Evolutionary conservation across 108 stramenopile genomes (phyloP).

Genomic region (Fragilaria crotonensis): DNA sequence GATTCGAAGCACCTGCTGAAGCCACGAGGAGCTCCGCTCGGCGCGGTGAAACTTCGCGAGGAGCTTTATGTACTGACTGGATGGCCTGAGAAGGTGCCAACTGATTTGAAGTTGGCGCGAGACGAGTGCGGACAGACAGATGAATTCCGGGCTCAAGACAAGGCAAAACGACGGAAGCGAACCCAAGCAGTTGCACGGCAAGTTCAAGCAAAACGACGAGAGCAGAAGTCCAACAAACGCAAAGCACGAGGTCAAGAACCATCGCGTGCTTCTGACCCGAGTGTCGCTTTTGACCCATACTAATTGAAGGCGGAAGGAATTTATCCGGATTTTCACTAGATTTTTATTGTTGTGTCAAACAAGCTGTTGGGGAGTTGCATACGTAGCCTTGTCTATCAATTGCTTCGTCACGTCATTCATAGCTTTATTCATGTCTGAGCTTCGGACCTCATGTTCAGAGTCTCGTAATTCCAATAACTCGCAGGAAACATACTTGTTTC

Average conservation of each 20-base stretch:
- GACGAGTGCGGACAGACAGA: conserved; percentile 58
- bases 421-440: conserved; percentile 8
- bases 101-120: conserved; percentile 61
- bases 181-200: conserved; percentile 32
- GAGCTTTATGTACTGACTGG: conserved; percentile 66
- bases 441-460: not conserved
- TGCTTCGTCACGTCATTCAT: conserved; percentile 40
- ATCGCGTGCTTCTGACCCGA: not conserved
- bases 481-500: conserved; percentile 27
- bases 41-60: conserved; percentile 72
- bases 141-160: conserved; percentile 48
- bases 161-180: conserved; percentile 64
- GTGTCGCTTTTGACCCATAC: not conserved
- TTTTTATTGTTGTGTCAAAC: not conserved
- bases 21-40: conserved; percentile 75
- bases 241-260: not conserved
- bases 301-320: not conserved
- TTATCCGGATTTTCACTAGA: not conserved
- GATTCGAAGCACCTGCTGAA: conserved; percentile 81
- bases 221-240: not conserved
- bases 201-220: conserved; percentile 5
- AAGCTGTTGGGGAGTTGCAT: not conserved
- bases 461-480: conserved; percentile 24
- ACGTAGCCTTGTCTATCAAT: conserved; percentile 18
- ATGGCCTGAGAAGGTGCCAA: conserved; percentile 58